Percentiles rank a stretch among this genome's conserved stretches.
Evolutionary conservation across 176 grass and related monocot genomes (phyloP).

Genomic region (Ensete ventricosum): DNA sequence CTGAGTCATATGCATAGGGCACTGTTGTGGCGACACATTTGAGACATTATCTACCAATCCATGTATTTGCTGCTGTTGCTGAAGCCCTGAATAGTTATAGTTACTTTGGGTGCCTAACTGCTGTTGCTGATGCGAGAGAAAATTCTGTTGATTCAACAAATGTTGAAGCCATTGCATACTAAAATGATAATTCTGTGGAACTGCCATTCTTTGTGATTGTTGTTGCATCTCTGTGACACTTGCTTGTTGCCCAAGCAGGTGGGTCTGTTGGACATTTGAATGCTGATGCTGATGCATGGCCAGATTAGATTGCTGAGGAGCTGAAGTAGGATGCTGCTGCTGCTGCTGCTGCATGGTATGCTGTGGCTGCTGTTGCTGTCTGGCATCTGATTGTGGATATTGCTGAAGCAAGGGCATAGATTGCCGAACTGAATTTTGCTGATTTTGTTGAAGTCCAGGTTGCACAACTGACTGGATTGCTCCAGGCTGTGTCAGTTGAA

Average conservation of each 20-base stretch:
- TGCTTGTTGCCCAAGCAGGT: constrained; percentile 58
- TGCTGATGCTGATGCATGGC: constrained; percentile 54
- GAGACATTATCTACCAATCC: constrained; percentile 45
- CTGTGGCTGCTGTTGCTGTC: constrained; percentile 58
- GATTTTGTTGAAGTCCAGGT: constrained; percentile 46
- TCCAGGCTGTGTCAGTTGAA: constrained; percentile 45
- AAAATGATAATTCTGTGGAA: constrained; percentile 62
- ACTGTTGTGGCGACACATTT: constrained; percentile 32
- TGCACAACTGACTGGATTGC: constrained; percentile 46
- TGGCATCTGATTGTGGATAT: constrained; percentile 44
- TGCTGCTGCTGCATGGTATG: constrained; percentile 46
- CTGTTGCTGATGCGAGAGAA: constrained; percentile 52
- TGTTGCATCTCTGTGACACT: constrained; percentile 51
- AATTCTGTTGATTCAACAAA: constrained; percentile 64
- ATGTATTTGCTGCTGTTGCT: constrained; percentile 33
- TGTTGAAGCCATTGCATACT: constrained; percentile 65
- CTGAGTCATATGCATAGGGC: constrained; percentile 44
- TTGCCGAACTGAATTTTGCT: constrained; percentile 58
- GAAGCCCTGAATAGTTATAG: constrained; percentile 45
- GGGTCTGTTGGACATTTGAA: constrained; percentile 51
- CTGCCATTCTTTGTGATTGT: constrained; percentile 42
- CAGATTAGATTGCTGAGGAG: constrained; percentile 53
- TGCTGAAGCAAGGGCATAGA: constrained; percentile 58
- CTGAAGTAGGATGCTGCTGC: constrained; percentile 21
- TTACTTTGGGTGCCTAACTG: constrained; percentile 44